Conservation (phyloP, 2,329 filamentous ascomycete species). For the Fusarium protoensiforme region DNA sequence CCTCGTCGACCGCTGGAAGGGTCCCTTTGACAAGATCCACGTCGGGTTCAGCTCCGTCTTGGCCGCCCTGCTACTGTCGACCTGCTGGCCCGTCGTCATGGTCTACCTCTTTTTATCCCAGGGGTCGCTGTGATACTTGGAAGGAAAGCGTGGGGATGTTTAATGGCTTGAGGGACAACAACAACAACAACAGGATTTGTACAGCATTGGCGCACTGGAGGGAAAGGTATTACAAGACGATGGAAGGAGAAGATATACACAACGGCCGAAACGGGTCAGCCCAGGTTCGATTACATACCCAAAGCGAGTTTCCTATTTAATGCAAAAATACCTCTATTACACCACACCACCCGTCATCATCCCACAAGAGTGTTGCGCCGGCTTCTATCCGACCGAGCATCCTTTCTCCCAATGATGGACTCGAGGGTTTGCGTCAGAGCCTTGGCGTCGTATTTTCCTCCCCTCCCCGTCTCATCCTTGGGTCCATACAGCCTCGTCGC, state of each 20-base stretch:
- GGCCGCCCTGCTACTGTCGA: constrained; percentile 47
- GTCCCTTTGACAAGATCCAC: constrained; percentile 48
- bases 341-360: constrained; percentile 15
- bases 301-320: constrained; percentile 33
- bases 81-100: constrained; percentile 51
- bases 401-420: constrained; percentile 74
- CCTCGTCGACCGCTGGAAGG: constrained; percentile 57
- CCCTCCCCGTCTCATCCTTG: constrained; percentile 54
- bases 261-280: constrained; percentile 12
- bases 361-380: constrained; percentile 58
- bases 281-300: constrained; percentile 34
- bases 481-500: constrained; percentile 81
- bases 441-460: constrained; percentile 77
- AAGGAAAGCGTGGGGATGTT: background rate
- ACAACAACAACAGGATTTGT: background rate
- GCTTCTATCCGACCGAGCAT: constrained; percentile 50
- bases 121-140: background rate
- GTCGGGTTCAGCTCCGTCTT: constrained; percentile 44
- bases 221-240: background rate
- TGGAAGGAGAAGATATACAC: background rate
- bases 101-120: constrained; percentile 46
- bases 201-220: constrained; percentile 17
- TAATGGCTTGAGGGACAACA: background rate
- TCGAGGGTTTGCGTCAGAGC: constrained; percentile 81
- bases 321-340: constrained; percentile 11